Percentiles rank a stretch among this genome's conserved stretches.
Conservation (phyloP, 2,329 filamentous ascomycete species). For the Trichoderma sp. region DNA sequence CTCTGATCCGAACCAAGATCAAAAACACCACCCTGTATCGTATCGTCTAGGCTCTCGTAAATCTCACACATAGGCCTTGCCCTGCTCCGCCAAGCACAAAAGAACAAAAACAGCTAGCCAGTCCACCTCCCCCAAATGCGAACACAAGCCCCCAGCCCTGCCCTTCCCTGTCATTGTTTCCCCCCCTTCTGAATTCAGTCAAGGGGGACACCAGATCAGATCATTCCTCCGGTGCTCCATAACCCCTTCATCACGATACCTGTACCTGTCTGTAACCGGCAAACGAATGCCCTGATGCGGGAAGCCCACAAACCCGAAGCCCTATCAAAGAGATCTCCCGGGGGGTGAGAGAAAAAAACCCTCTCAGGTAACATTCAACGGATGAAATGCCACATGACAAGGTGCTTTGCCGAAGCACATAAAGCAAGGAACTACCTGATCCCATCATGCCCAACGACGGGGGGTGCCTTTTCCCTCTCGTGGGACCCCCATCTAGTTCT, state of each 20-base stretch:
- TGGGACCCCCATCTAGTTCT: background rate
- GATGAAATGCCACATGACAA: conserved; percentile 1
- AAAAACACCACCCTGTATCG: background rate
- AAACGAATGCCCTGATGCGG: background rate
- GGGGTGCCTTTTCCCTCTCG: background rate
- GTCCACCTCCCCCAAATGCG: background rate
- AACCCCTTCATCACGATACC: background rate
- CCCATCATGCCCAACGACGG: background rate
- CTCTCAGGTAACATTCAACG: background rate
- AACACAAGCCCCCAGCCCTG: background rate
- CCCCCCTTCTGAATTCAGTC: background rate
- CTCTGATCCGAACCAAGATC: background rate
- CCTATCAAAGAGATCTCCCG: background rate
- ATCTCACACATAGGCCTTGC: background rate
- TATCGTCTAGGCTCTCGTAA: background rate
- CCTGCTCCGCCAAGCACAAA: background rate
- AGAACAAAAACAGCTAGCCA: background rate
- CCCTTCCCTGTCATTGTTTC: background rate
- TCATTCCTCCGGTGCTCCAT: background rate
- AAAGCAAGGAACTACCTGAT: background rate
- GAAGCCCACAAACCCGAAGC: background rate
- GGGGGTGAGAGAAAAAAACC: background rate
- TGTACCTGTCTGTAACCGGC: background rate
- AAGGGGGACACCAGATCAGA: background rate
- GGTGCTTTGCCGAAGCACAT: background rate